Evolutionary conservation across 371 early-diverging fungal genomes (phyloP).

Genomic region (Apophysomyces trapeziformis): DNA sequence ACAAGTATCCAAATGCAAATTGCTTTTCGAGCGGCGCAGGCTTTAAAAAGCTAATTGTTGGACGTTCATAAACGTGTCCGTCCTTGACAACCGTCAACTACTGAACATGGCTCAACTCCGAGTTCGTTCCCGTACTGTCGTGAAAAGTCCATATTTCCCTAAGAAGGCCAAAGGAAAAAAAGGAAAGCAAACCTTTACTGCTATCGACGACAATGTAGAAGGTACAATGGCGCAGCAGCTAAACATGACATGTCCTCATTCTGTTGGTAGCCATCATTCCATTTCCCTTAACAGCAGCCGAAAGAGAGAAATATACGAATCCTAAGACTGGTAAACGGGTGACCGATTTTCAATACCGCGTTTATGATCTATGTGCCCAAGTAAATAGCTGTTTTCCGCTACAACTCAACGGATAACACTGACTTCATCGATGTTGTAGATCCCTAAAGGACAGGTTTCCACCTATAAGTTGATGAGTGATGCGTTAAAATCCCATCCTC

Average conservation of each 20-base stretch:
- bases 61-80: background rate
- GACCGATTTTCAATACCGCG: slow-evolving; percentile 74
- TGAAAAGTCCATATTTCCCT: background rate
- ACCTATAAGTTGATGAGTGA: slow-evolving; percentile 80
- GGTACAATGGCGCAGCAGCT: slow-evolving; percentile 11
- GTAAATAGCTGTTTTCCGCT: slow-evolving; percentile 20
- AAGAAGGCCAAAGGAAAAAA: background rate
- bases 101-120: slow-evolving; percentile 1
- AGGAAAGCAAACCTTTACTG: slow-evolving; percentile 20
- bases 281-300: slow-evolving; percentile 46
- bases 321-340: slow-evolving; percentile 57
- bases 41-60: background rate
- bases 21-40: background rate
- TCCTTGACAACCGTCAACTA: slow-evolving; percentile 8
- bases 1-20: no score
- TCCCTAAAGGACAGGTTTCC: slow-evolving; percentile 72
- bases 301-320: slow-evolving; percentile 54
- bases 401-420: no score
- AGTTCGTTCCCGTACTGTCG: background rate
- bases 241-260: background rate
- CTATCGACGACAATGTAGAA: slow-evolving; percentile 34
- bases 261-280: slow-evolving; percentile 27
- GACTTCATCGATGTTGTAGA: slow-evolving; percentile 20
- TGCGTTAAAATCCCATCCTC: slow-evolving; percentile 62
- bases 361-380: slow-evolving; percentile 73